These are phyloP conservation scores for Suhomyces atakaporum DNA, from an alignment of 1,139 yeast genomes.

Conservation along the genomic window DNA sequence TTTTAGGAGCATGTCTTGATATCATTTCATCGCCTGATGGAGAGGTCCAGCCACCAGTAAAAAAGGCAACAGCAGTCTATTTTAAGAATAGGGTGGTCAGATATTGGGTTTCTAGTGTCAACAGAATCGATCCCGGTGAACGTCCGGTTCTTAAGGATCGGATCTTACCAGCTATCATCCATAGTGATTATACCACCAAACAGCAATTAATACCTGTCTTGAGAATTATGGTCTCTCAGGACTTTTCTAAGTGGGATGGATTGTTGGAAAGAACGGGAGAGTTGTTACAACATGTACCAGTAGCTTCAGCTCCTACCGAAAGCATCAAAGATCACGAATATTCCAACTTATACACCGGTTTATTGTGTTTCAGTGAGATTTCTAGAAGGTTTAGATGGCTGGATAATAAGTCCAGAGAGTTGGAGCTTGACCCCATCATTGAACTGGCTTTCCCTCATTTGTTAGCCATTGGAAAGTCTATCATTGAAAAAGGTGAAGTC, in stretches of 20 bases:
- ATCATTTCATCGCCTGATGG: conserved; percentile 46
- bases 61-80: conserved; percentile 82
- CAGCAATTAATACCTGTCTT: conserved; percentile 73
- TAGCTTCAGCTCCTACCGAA: conserved; percentile 1
- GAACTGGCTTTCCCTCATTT: conserved; percentile 68
- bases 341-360: conserved; percentile 70
- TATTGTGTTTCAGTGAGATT: conserved; percentile 73
- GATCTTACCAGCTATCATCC: conserved; percentile 46
- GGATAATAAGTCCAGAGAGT: conserved; percentile 57
- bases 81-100: conserved; percentile 74
- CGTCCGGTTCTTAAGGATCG: conserved; percentile 69
- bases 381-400: conserved; percentile 79
- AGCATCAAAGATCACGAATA: conserved; percentile 39
- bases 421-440: conserved; percentile 60
- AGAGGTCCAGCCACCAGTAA: conserved; percentile 57
- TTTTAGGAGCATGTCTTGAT: conserved; percentile 80
- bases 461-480: conserved; percentile 62
- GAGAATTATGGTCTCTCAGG: conserved; percentile 62
- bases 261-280: conserved; percentile 60
- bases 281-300: conserved; percentile 47
- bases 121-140: conserved; percentile 62
- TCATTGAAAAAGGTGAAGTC: conserved; percentile 44
- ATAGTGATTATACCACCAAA: conserved; percentile 49
- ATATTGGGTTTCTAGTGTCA: conserved; percentile 52
- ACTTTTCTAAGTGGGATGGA: conserved; percentile 77